Evolutionary conservation across 108 stramenopile species (phyloP), one percentile per base, ranked within the genome.

Genomic region (Nannochloropsis oceanica): DNA sequence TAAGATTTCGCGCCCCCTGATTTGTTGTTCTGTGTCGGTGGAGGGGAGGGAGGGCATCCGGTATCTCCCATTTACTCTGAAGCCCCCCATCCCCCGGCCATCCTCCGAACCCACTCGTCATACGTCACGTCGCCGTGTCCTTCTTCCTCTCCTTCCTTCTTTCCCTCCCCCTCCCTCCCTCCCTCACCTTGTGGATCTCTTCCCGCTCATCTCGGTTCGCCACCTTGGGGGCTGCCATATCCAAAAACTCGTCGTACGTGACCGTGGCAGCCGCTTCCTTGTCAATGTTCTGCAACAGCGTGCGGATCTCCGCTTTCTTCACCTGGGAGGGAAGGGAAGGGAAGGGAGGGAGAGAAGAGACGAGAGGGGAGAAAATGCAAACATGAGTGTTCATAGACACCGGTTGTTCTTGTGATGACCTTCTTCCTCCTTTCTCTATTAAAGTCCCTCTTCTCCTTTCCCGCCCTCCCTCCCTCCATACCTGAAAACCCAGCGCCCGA

Each of bases 141-240:
- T 34, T 34, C 34, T 34, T 34, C 34, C 34, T 34, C 34, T 34
- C 34, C 34, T 5, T n/a, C 59, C 5, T 8, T 2, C 59, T 7
- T 9, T 73, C 59, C 59, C 59, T n/a, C n/a, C 59, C n/a, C 22
- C 59, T 73, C 22, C 22, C 22, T n/a, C 22, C n/a, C 5, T 5
- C 2, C 2, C 59, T 73, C 59, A 73, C 59, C 81, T 90, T 90
- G 82, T 87, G 85, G 42, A 90, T 90, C 81, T 90, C 90, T 26
- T 90, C 90, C 1, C 90, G 81, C 12, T 87, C 43, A 83, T 90
- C 90, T 11, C 90, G 80, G 7, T 14, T 42, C 43, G 42, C 42
- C 90, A 90, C 85, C 79, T 86, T 88, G 25, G 90, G 90, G 25
- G 84, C 80, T 8, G 79, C 86, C 87, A 90, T 87, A 11, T 90